A percentile compares a stretch with the other conserved stretches of the same genome.
Conservation (phyloP, 2,329 filamentous ascomycete genomes). For the Aspergillus sp. region DNA sequence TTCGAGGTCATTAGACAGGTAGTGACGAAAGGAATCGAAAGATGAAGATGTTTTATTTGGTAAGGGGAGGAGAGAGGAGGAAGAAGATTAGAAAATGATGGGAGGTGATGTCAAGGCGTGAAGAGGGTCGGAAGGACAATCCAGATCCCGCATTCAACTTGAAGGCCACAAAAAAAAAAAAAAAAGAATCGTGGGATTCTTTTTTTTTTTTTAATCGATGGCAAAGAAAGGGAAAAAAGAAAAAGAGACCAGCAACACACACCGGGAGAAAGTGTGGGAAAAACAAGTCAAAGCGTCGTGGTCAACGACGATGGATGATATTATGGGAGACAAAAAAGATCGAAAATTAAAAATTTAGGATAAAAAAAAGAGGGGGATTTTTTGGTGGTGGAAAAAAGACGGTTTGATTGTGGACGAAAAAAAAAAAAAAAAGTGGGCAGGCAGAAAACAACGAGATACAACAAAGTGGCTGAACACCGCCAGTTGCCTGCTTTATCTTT, state of each 20-base stretch:
- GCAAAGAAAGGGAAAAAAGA: slow-evolving; percentile 7
- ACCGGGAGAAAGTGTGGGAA: no score
- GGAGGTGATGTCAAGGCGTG: slow-evolving; percentile 14
- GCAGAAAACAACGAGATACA: neutral
- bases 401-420: neutral
- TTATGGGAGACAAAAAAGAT: neutral
- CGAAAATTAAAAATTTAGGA: neutral
- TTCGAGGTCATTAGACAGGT: slow-evolving; percentile 59
- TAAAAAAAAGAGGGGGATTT: neutral
- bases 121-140: slow-evolving; percentile 10
- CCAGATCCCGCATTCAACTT: slow-evolving; percentile 13
- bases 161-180: slow-evolving; percentile 4
- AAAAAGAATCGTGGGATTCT: neutral
- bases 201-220: slow-evolving; percentile 7
- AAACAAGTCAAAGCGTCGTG: slow-evolving; percentile 9
- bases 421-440: slow-evolving; percentile 7
- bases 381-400: slow-evolving; percentile 10
- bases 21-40: slow-evolving; percentile 4
- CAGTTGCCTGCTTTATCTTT: neutral
- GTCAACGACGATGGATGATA: slow-evolving; percentile 14
- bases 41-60: slow-evolving; percentile 3
- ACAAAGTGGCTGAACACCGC: no score
- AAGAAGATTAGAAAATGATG: neutral
- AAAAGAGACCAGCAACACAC: slow-evolving; percentile 12
- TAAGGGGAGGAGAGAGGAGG: slow-evolving; percentile 1